A percentile compares a stretch with the other conserved stretches of the same genome.
These are phyloP conservation scores for Yamadazyma paraphyllophila DNA, from an alignment of 805 yeast genomes.

Conservation along the genomic window DNA sequence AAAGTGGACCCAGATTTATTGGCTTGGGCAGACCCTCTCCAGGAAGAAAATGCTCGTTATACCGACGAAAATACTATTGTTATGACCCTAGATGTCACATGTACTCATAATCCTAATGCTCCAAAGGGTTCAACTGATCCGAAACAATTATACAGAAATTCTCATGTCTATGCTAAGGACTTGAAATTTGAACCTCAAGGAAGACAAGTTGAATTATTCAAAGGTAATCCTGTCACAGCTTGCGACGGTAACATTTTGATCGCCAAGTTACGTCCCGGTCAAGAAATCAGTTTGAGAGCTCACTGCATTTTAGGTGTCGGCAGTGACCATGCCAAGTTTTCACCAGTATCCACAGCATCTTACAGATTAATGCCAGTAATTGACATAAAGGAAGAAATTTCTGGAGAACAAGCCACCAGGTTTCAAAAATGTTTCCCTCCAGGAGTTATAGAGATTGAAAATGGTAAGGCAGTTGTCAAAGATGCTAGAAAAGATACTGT, in stretches of 20 bases:
- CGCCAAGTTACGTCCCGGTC: conserved; percentile 95
- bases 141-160: conserved; percentile 75
- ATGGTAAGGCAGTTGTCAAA: conserved; percentile 72
- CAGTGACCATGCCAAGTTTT: conserved; percentile 93
- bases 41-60: conserved; percentile 59
- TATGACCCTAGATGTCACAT: conserved; percentile 72
- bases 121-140: conserved; percentile 78
- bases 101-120: conserved; percentile 84
- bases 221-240: conserved; percentile 65
- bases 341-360: conserved; percentile 96
- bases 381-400: conserved; percentile 69
- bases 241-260: conserved; percentile 85
- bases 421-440: conserved; percentile 90
- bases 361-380: conserved; percentile 90
- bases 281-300: conserved; percentile 85
- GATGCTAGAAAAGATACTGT: conserved; percentile 96
- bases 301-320: conserved; percentile 93
- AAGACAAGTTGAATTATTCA: conserved; percentile 70
- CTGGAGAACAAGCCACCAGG: conserved; percentile 70
- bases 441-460: conserved; percentile 82
- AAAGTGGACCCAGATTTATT: conserved; percentile 87
- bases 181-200: conserved; percentile 91
- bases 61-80: conserved; percentile 91
- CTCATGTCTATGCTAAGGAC: conserved; percentile 86
- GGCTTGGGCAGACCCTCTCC: conserved; percentile 71